phyloP scores from a whole-genome alignment of 805 yeast genomes.

The Lachancea kluyveri region DNA sequence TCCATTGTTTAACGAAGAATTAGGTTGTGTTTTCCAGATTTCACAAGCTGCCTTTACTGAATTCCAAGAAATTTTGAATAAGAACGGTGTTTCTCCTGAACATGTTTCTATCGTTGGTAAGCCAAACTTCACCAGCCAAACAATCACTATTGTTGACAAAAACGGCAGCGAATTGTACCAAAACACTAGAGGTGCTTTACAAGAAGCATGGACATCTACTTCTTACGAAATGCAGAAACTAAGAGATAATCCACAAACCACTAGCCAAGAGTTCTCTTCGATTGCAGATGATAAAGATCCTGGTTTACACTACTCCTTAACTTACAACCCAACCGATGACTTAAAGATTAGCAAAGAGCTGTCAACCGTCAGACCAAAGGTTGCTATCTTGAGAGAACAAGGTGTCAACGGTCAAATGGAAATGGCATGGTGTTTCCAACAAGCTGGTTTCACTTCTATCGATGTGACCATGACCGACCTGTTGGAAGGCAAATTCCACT shows the following conservation, averaged over 20 bases:
- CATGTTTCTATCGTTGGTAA: constrained; percentile 61
- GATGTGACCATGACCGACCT: constrained; percentile 98
- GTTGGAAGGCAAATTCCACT: constrained; percentile 59
- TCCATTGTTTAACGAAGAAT: constrained; percentile 81
- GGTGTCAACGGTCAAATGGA: constrained; percentile 98
- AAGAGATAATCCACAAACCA: constrained; percentile 90
- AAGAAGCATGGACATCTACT: constrained; percentile 80
- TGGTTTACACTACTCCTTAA: constrained; percentile 76
- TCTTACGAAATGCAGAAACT: constrained; percentile 84
- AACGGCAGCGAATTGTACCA: constrained; percentile 35
- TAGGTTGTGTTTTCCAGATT: constrained; percentile 95
- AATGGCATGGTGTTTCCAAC: constrained; percentile 95
- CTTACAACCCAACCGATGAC: constrained; percentile 55
- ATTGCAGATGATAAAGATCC: constrained; percentile 82
- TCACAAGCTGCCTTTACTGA: constrained; percentile 42
- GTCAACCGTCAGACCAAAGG: constrained; percentile 55
- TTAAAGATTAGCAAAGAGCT: constrained; percentile 31
- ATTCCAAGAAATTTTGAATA: constrained; percentile 50
- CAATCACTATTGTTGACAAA: constrained; percentile 42
- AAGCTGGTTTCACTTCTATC: constrained; percentile 89
- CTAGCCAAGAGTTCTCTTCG: constrained; percentile 75
- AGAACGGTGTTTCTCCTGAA: constrained; percentile 50
- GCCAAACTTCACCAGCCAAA: constrained; percentile 50
- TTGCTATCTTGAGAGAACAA: constrained; percentile 95
- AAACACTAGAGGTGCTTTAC: constrained; percentile 62